Base-by-base conservation (phyloP, 2,329 filamentous ascomycete species). In the Fusarium dlaminii region DNA sequence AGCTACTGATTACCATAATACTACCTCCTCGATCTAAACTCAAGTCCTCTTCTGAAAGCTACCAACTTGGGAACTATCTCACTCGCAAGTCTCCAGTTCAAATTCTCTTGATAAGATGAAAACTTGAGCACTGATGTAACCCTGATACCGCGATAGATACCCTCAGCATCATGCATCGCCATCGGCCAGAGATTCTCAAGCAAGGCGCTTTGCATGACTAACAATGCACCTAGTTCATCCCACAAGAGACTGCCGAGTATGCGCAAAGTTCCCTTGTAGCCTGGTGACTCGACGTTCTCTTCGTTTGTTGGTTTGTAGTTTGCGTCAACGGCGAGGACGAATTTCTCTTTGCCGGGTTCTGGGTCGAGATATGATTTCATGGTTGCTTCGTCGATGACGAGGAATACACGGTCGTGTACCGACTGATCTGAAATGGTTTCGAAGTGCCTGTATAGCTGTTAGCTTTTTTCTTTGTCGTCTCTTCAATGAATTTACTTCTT, bases 171-270 rank as follows among this genome's bases (percentile, higher is more conserved):
- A 22, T 68, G 52, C 73, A 79, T 73, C 3, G 72, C 75, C 37
- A 76, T 55, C 2, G 77, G 77, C 78, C 78, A 79, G 5, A 79
- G 51, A 8, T 74, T 45, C 12, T 36, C n/a, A 10, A 75, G 68
- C 4, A 37, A 37, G 0, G 66, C 62, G 11, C 64, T 70, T 58
- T 77, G 74, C 10, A 60, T 75, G 5, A 86, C 78, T 4, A 86
- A 73, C 17, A 84, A 79, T 3, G 78, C 73, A 1, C 70, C 59
- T 0, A 79, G 15, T 5, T 79, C 77, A 22, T 79, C 77, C 77
- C 77, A 79, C 3, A 79, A 8, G 1, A 79, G 40, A 30, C 78
- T 79, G 0, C 77, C 69, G 0, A 78, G 60, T 29, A 79, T 66
- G 3, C 77, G 60, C 17, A 79, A 14, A 3, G 32, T 68, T 2